Evolutionary conservation across 1,284 basidiomycete species (phyloP), one percentile per base, ranked within the genome.

Genomic region (Uromyces viciae-fabae): DNA sequence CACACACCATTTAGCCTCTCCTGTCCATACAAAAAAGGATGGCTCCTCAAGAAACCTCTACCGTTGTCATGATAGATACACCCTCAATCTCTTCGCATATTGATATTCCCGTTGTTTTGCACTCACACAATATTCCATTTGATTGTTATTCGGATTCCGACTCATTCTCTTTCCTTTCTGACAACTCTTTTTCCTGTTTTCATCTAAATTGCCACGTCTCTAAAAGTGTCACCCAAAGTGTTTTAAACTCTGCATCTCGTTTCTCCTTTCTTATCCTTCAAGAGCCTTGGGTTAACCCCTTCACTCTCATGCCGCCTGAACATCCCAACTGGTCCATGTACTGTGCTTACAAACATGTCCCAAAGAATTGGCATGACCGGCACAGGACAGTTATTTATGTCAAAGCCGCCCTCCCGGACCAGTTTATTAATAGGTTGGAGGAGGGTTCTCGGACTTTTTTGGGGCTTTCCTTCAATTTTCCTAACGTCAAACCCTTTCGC

Each of bases 181-280:
- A 11, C 22, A 19, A 36, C 17, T 38, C 38, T n/a, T 60, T 64
- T 28, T 75, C 74, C 9, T 15, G 60, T 33, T 40, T 75, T 17
- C 74, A 75, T 19, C 42, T 75, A 25, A 75, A 75, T 17, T 75
- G 74, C 42, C 74, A 75, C 38, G 46, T 54, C 15, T 42, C 49
- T 1, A 56, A 60, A 75, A 33, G 0, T 5, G 33, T 75, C 54
- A 75, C 54, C 4, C 36, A 38, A 15, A 60, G 56, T 40, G 36
- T 60, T 28, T 22, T 75, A 14, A 75, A 56, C 31, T 49, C 42
- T 19, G 33, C 28, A 1, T 22, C 36, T 7, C 28, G 7, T 36
- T 40, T 31, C 54, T 38, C 25, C 49, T 25, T 42, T n/a, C 33
- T 75, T 3, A 1, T 60, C 15, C 28, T 75, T 2, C 73, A 75